Evolutionary conservation across 202 grass and related monocot species (phyloP).

Genomic region (Sporobolus alterniflorus): DNA sequence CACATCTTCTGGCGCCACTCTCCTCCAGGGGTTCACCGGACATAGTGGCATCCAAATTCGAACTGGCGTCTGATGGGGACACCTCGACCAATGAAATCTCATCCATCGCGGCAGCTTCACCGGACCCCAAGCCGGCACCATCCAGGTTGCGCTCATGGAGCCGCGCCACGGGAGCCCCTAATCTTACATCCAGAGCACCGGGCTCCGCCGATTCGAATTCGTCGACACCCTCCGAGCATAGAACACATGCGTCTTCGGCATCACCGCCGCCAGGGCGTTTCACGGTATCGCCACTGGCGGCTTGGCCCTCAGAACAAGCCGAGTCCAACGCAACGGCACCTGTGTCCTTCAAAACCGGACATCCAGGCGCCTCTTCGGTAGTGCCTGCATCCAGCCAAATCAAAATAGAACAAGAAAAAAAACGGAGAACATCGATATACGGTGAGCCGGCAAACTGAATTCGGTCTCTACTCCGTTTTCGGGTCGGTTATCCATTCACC

Average conservation of each 20-base stretch:
- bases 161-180: constrained; percentile 10
- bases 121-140: background rate
- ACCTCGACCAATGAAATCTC: constrained; percentile 34
- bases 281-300: background rate
- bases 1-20: background rate
- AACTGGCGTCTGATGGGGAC: constrained; percentile 50
- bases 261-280: constrained; percentile 17
- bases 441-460: background rate
- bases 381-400: constrained; percentile 32
- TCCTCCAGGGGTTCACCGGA: constrained; percentile 28
- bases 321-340: constrained; percentile 29
- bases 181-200: constrained; percentile 30
- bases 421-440: background rate
- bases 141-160: background rate
- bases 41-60: constrained; percentile 15
- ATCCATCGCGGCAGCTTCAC: constrained; percentile 28
- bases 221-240: constrained; percentile 7
- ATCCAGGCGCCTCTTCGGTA: constrained; percentile 36
- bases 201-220: constrained; percentile 21
- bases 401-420: background rate
- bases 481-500: no score
- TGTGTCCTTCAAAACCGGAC: constrained; percentile 20
- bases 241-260: background rate
- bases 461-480: background rate
- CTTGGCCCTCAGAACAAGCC: background rate